Base-by-base conservation (phyloP, 306 rosid genomes). In the Potentilla sterilis region DNA sequence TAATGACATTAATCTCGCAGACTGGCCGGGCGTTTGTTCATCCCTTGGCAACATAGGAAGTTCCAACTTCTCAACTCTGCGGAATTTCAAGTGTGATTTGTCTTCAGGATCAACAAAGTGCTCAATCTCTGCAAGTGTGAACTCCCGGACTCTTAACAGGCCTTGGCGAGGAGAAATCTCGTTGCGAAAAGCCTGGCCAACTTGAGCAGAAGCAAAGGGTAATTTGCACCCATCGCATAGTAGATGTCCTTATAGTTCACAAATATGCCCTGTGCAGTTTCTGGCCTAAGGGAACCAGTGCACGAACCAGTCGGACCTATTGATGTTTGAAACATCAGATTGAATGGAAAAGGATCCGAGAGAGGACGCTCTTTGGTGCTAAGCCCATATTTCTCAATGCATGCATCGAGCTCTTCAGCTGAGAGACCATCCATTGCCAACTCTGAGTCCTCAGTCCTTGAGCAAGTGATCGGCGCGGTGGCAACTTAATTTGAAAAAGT, bases 51-150 rank as follows among this genome's bases (percentile, higher is more conserved):
- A 92, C 98, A 96, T 92, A 19, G 88, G 70, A 86, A 92, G 87
- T 85, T 92, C 96, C 83, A 92, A 85, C 67, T 81, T 85, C 40
- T 89, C 85, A 79, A 96, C 93, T 9, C 89, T 93, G 4, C 85
- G n/a, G 71, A 85, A 96, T 69, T 92, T 96, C 5, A 86, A 87
- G 78, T 92, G 98, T 64, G 93, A 86, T 82, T 96, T 96, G 68
- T 96, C 91, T 61, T 89, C 89, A 1, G 99, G 99, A 81, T 96
- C 97, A 71, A 96, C 98, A 75, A 96, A 96, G 82, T 96, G 99
- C 82, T 96, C 99, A 82, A 92, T 92, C 83, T 96, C 98, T 0
- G 98, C 98, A 40, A 96, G 81, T 1, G 99, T 96, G 79, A 96
- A 96, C 51, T 96, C 99, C 15, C 98, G 91, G 68, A 96, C 97